phyloP scores from a whole-genome alignment of 106 monocot species.

The Acorus calamus region DNA sequence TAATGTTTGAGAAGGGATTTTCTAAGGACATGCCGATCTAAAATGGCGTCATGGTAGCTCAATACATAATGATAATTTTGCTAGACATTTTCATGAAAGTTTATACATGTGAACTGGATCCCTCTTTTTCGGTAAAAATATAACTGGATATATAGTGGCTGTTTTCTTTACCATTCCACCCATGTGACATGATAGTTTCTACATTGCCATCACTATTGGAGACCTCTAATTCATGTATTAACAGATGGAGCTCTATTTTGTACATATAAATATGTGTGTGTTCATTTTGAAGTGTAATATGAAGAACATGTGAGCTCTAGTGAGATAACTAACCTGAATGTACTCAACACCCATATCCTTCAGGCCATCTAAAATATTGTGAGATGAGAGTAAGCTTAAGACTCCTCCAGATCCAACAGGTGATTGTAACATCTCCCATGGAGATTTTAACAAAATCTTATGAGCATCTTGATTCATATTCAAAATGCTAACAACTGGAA shows the following conservation, averaged over 20 bases:
- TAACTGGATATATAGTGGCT: too few species aligned
- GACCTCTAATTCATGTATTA: too few species aligned
- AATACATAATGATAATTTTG: too few species aligned
- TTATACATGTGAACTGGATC: too few species aligned
- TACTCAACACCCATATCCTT: not conserved
- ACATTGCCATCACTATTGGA: too few species aligned
- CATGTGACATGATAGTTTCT: too few species aligned
- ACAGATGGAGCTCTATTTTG: not conserved
- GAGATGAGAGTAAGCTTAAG: not conserved
- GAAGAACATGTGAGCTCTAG: not conserved
- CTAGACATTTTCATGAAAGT: too few species aligned
- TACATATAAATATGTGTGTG: not conserved
- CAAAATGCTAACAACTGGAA: not conserved
- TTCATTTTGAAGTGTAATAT: not conserved
- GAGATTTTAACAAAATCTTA: slow-evolving; percentile 1
- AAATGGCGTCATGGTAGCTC: too few species aligned
- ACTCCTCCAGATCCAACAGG: slow-evolving; percentile 4
- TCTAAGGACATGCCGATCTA: too few species aligned
- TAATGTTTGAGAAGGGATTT: too few species aligned
- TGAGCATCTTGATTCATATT: not conserved
- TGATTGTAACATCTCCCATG: slow-evolving; percentile 2
- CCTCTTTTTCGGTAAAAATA: too few species aligned
- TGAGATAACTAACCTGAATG: not conserved
- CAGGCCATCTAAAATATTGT: not conserved
- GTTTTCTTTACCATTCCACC: too few species aligned